Conservation (phyloP, 1,284 basidiomycete species). For the Wallemia mellicola region DNA sequence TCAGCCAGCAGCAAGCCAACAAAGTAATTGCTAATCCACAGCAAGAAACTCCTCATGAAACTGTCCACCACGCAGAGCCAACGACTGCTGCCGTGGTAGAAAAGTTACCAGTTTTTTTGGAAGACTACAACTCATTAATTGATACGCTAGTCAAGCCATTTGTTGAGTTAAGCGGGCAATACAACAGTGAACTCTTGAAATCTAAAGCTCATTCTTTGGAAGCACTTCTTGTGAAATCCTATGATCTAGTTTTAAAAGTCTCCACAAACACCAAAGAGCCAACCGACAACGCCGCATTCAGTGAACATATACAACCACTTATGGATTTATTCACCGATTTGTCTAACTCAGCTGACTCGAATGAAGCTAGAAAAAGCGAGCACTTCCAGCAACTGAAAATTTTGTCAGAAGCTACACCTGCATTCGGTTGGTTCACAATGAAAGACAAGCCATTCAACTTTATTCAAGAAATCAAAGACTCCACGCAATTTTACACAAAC, state of each 20-base stretch:
- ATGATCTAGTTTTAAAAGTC: not conserved
- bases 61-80: not conserved
- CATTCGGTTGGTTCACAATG: conserved; percentile 71
- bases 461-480: conserved; percentile 60
- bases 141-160: too few species aligned
- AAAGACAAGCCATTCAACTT: conserved; percentile 60
- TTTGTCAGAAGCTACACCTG: conserved; percentile 50
- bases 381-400: conserved; percentile 32
- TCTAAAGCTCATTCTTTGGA: not conserved
- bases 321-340: too few species aligned
- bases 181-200: not conserved
- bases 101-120: not conserved
- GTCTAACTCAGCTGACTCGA: too few species aligned
- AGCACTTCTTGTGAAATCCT: not conserved
- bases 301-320: too few species aligned
- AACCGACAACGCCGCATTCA: not conserved
- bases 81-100: not conserved
- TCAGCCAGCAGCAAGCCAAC: not conserved
- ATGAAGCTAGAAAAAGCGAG: not conserved
- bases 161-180: too few species aligned
- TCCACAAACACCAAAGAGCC: not conserved
- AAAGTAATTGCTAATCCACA: too few species aligned
- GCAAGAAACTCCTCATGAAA: too few species aligned
- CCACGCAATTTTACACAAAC: conserved; percentile 68
- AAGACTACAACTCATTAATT: not conserved